phyloP scores from a whole-genome alignment of 2,329 filamentous ascomycete genomes.

The Ceratocystis cubensis region DNA sequence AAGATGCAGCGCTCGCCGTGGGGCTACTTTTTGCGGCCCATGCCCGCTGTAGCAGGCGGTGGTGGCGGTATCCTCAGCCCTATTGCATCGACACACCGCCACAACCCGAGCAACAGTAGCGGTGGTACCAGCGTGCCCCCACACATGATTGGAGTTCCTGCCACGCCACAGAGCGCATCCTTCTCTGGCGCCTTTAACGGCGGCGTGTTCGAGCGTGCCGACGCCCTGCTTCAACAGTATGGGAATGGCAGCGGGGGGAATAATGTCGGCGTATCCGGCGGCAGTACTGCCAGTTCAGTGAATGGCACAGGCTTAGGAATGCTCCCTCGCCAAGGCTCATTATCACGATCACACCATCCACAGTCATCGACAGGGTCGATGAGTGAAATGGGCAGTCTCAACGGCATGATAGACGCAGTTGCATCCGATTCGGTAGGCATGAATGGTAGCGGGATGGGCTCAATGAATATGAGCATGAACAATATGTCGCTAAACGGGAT shows the following conservation, averaged over 20 bases:
- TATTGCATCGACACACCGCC: constrained; percentile 15
- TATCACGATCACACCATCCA: constrained; percentile 24
- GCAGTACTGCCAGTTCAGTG: neutral
- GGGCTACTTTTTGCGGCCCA: constrained; percentile 34
- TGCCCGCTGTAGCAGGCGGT: constrained; percentile 19
- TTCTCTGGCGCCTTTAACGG: constrained; percentile 44
- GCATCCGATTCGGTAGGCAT: neutral
- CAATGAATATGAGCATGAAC: neutral
- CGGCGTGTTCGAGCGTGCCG: constrained; percentile 48
- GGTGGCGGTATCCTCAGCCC: constrained; percentile 20
- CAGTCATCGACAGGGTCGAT: constrained; percentile 21
- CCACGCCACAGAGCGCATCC: constrained; percentile 47
- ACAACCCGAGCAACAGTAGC: constrained; percentile 14
- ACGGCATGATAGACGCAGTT: constrained; percentile 13
- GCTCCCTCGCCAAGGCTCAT: constrained; percentile 36
- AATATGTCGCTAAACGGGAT: constrained; percentile 9
- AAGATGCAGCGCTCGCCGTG: constrained; percentile 53
- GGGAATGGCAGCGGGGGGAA: constrained; percentile 37
- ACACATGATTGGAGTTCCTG: constrained; percentile 58
- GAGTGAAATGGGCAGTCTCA: constrained; percentile 15
- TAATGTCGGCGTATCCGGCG: neutral
- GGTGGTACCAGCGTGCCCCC: constrained; percentile 6
- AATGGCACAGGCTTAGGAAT: constrained; percentile 33
- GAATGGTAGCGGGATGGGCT: constrained; percentile 7
- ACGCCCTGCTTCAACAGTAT: constrained; percentile 42